phyloP scores from a whole-genome alignment of 768 basidiomycete genomes.

The Naematelia encephala region DNA sequence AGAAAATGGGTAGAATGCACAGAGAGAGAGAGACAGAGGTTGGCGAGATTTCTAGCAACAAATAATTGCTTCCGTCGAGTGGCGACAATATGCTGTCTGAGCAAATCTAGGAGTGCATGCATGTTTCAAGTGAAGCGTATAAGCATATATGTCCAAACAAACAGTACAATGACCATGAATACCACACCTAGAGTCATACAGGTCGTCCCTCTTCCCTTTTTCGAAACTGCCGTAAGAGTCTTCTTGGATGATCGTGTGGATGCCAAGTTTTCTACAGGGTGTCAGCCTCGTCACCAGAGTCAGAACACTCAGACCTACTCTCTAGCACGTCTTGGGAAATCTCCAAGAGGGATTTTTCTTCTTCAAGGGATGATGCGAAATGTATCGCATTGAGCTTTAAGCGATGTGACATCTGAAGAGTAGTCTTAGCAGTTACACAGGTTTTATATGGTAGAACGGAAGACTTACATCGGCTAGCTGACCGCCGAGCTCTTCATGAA shows the following conservation, averaged over 20 bases:
- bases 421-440: constrained; percentile 5
- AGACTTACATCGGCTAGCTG: constrained; percentile 45
- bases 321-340: constrained; percentile 70
- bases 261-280: constrained; percentile 39
- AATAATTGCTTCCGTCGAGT: neutral
- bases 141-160: constrained; percentile 50
- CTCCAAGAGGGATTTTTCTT: constrained; percentile 70
- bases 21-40: too few relatives aligned
- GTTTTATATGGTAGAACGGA: neutral
- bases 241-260: constrained; percentile 51
- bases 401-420: constrained; percentile 71
- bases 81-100: neutral
- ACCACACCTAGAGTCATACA: constrained; percentile 67
- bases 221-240: constrained; percentile 61
- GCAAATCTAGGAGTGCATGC: neutral
- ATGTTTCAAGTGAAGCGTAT: constrained; percentile 44
- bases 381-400: constrained; percentile 77
- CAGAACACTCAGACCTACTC: constrained; percentile 54
- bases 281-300: constrained; percentile 64
- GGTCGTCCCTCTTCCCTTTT: constrained; percentile 67
- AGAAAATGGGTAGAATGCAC: too few relatives aligned
- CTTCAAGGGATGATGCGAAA: constrained; percentile 68
- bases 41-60: neutral
- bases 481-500: constrained; percentile 49
- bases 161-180: constrained; percentile 65